Base-by-base conservation (phyloP, 257 asterid species). In the Rauvolfia tetraphylla region DNA sequence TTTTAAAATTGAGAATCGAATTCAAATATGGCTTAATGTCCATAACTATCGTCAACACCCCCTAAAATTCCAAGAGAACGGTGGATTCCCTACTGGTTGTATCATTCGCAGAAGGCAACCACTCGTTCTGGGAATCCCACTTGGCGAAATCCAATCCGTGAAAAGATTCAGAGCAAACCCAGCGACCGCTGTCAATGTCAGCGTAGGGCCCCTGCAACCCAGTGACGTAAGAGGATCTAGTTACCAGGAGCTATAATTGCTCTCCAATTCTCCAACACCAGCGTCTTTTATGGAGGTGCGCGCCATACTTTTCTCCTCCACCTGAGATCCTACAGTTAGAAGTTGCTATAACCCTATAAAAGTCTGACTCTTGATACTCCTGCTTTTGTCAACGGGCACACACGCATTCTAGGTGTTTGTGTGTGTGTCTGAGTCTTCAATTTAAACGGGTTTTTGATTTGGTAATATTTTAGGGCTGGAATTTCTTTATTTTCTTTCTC, bases 241-340 rank as follows among this genome's bases (percentile, higher is more conserved):
- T 51, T 51, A 17, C 23, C 17, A 17, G 6, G 23, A 17, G 34
- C 76, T 54, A 38, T 36, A 5, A 27, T 4, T 58, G 49, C 65
- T 17, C 68, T 41, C 33, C 72, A 1, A 25, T 46, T 10, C 8
- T 46, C 42, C 54, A 20, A 61, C 74, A 49, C 1, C 61, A 22
- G 22, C 76, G 76, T 56, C 62, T 63, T 65, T 53, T 29, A 79
- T 73, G 82, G 82, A 79, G 82, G 82, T 79, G 72, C 36, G 49
- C 77, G 77, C 69, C 76, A 59, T 59, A 5, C 4, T 67, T 34
- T 29, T 54, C 63, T 44, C 62, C 46, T 8, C 31, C 3, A 23
- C 27, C 27, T 10, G 3, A 46, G 1, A 14, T 44, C n/a, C 18
- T 59, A 23, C 48, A 5, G 56, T n/a, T 72, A 4, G 11, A 12